Evolutionary conservation across 257 asterid species (phyloP).

Genomic region (Solanum megistacrolobum): DNA sequence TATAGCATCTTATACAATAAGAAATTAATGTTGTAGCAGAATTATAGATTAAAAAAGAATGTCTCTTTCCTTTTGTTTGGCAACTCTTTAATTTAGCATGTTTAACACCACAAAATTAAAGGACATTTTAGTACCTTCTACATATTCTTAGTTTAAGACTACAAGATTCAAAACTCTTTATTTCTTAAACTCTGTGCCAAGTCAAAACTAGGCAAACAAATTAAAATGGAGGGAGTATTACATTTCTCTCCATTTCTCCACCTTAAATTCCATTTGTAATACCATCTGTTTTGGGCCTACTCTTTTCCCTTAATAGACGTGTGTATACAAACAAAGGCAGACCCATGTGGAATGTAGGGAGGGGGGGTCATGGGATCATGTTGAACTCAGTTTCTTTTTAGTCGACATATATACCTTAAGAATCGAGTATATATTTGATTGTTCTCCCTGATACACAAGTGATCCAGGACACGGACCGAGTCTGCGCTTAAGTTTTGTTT

Average conservation of each 20-base stretch:
- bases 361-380: background rate
- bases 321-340: background rate
- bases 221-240: background rate
- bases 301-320: background rate
- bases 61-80: background rate
- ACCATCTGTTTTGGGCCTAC: background rate
- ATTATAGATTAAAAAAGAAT: background rate
- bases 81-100: background rate
- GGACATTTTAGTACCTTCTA: background rate
- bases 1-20: background rate
- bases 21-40: background rate
- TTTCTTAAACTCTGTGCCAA: background rate
- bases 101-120: too few relatives aligned
- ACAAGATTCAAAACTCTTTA: background rate
- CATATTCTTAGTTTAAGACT: background rate
- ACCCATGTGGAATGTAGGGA: background rate
- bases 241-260: background rate
- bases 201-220: background rate
- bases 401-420: background rate
- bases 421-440: background rate
- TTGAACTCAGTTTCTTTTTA: background rate
- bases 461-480: background rate
- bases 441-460: background rate
- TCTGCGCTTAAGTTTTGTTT: background rate
- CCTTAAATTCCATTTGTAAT: background rate